phyloP scores from a whole-genome alignment of 345 rosid species.

The Angophora floribunda region DNA sequence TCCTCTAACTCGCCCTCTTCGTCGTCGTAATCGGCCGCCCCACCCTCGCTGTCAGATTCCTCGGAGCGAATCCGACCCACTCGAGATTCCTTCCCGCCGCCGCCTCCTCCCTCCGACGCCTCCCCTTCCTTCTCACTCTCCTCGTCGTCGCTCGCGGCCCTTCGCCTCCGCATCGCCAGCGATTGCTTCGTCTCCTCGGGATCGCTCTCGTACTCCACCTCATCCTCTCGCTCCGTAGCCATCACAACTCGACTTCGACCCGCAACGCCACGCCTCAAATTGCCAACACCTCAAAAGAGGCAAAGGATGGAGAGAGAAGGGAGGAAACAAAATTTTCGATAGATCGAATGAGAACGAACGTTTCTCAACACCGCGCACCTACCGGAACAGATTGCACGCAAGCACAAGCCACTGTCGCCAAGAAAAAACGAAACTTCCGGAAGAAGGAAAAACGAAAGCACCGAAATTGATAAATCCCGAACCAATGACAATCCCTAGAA shows the following conservation, averaged over 20 bases:
- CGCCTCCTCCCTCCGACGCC: conserved; percentile 5
- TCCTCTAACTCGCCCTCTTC: conserved; percentile 27
- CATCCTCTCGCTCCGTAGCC: conserved; percentile 43
- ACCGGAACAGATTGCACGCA: not conserved
- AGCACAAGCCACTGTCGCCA: not conserved
- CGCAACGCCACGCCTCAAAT: not conserved
- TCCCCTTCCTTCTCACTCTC: conserved; percentile 26
- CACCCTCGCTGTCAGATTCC: conserved; percentile 65
- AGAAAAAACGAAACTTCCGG: not conserved
- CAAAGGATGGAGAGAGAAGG: not conserved
- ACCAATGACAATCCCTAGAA: not conserved
- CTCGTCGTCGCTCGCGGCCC: conserved; percentile 91
- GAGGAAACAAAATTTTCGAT: not conserved
- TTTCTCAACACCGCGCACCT: not conserved
- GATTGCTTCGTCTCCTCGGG: conserved; percentile 73
- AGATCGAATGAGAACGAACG: not conserved
- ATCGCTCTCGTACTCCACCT: conserved; percentile 78
- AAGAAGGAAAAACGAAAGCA: not conserved
- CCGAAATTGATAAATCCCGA: not conserved
- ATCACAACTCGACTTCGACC: conserved; percentile 9
- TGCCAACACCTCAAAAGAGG: not conserved
- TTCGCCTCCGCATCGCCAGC: conserved; percentile 59
- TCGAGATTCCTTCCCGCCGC: conserved; percentile 9
- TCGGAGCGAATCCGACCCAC: conserved; percentile 43
- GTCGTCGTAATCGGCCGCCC: conserved; percentile 44